Base-by-base conservation (phyloP, 129 eudicot species). In the Pseudognaphalium luteoalbum region DNA sequence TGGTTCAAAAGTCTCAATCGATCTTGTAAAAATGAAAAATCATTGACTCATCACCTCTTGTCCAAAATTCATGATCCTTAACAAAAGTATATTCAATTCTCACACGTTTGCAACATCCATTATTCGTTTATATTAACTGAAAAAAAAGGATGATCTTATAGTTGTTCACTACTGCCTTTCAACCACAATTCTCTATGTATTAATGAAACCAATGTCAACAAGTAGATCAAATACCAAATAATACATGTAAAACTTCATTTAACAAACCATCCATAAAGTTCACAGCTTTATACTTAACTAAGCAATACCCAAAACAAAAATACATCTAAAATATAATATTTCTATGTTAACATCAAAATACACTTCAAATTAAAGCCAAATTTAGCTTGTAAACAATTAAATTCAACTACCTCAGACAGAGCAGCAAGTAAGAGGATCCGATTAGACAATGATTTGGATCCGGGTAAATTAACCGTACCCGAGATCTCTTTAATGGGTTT, bases 351-450 rank as follows among this genome's bases (percentile, higher is more conserved):
- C 7, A 7, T 54, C 8, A 54, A 54, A 54, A 3, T 54, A 54
- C 60, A 54, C 19, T 15, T 2, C 34, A 32, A 32, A 32, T 16
- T 5, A 16, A 57, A 6, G 15, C 11, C 12, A 19, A 19, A 56
- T 56, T 6, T 56, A 56, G 21, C 4, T 17, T 19, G 62, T 57
- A 57, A 5, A 7, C 62, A 57, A 21, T 21, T 30, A 52, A 28
- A 39, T 14, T 1, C 66, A 17, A 62, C 56, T 73, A 82, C 97
- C 96, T 91, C 90, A 79, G 98, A 77, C 6, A 94, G 89, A 75
- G 97, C 96, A 84, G 98, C 96, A 52, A 94, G 89, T 34, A 94
- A 96, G 29, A 94, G 90, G 69, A 91, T 88, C 73, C 97, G 89
- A 86, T 94, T 94, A 32, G 97, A 91, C 5, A 94, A 84, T 29